Base-by-base conservation (phyloP, 371 early-diverging fungal genomes). In the Mucor piriformis region DNA sequence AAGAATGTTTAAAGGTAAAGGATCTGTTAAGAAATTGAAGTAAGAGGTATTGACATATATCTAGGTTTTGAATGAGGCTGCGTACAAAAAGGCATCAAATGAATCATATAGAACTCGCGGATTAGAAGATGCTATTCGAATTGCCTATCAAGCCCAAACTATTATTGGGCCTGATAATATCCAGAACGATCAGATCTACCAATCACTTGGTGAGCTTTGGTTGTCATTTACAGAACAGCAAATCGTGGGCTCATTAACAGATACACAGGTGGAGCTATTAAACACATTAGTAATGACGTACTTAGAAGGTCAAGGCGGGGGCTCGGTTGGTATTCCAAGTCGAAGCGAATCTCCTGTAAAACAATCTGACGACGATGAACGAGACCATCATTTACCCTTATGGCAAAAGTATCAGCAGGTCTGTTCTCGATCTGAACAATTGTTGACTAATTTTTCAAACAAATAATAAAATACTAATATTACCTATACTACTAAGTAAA, bases 211-310 rank as follows among this genome's bases (percentile, higher is more conserved):
- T 4, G 64, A 72, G 10, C 50, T 51, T 24, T 81, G 81, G 81
- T 59, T 76, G 10, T 56, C 56, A 0, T 74, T 71, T 57, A 61
- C 72, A n/a, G 79, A 76, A 21, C 44, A 64, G 16, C 38, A 43
- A 42, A 61, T 16, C 5, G 38, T n/a, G 5, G 42, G 25, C 0
- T 44, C 50, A 12, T 54, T 80, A 3, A 61, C 66, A 15, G 59
- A 57, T 1, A 18, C 27, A n/a, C 73, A 81, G 38, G 66, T 58
- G 2, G 61, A 72, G 2, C 37, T 77, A 11, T 55, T 81, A 11
- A 77, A 76, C 52, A 55, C 54, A 7, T 38, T 81, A 11, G 61
- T 81, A 10, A 72, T 76, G 73, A 64, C 61, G 2, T 76, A 66
- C 33, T 42, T 81, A 6, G 77, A 81, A 46, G 72, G 71, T 13